phyloP scores from a whole-genome alignment of 1,284 basidiomycete genomes.

The Tilletia indica region DNA sequence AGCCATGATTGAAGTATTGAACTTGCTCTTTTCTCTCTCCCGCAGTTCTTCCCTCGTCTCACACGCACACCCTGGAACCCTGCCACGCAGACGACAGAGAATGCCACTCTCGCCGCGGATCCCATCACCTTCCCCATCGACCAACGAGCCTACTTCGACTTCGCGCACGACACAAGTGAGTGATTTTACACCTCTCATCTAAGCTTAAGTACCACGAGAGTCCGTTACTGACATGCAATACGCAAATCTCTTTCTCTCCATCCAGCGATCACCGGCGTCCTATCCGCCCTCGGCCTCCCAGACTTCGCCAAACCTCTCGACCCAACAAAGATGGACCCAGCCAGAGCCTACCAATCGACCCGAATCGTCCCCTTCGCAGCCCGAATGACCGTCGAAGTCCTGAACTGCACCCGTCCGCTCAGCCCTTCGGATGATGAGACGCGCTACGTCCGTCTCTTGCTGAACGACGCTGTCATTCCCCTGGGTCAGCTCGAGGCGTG shows the following conservation, averaged over 20 bases:
- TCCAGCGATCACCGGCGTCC: conserved; percentile 40
- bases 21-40: not conserved
- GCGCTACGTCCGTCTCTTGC: conserved; percentile 71
- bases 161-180: conserved; percentile 48
- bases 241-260: too few species aligned
- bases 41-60: conserved; percentile 38
- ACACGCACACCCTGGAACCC: conserved; percentile 31
- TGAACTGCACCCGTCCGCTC: conserved; percentile 30
- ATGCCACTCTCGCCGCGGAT: conserved; percentile 43
- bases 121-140: conserved; percentile 46
- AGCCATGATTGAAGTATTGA: not conserved
- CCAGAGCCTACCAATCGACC: conserved; percentile 37
- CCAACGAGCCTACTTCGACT: conserved; percentile 48
- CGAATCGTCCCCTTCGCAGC: conserved; percentile 44
- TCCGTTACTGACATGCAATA: too few species aligned
- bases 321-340: conserved; percentile 28
- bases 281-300: conserved; percentile 36
- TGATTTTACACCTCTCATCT: not conserved
- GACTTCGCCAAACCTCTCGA: conserved; percentile 34
- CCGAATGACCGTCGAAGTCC: conserved; percentile 37
- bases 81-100: conserved; percentile 45
- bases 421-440: conserved; percentile 37
- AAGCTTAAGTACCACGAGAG: not conserved
- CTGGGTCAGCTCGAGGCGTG: conserved; percentile 72
- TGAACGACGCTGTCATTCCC: conserved; percentile 85